These are phyloP conservation scores for Aphanomyces invadans DNA, from an alignment of 352 stramenopile genomes.

Conservation along the genomic window DNA sequence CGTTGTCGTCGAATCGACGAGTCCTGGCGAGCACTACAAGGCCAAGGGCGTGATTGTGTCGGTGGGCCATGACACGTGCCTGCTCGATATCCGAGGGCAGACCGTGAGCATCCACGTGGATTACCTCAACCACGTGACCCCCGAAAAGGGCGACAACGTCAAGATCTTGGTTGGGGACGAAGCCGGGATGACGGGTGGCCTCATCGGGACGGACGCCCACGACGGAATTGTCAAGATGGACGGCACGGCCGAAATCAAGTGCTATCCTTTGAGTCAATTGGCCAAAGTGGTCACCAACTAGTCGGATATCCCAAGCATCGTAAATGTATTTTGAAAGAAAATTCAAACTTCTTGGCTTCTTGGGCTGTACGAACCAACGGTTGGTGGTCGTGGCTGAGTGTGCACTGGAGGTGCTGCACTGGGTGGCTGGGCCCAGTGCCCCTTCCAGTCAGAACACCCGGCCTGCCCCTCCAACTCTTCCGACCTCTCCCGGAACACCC, in stretches of 20 bases:
- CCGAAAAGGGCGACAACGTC: constrained; percentile 82
- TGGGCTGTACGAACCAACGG: too few species aligned
- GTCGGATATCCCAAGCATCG: too few species aligned
- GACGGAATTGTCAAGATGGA: constrained; percentile 87
- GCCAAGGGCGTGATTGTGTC: constrained; percentile 70
- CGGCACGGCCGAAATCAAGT: constrained; percentile 84
- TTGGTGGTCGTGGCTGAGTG: too few species aligned
- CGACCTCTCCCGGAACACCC: too few species aligned
- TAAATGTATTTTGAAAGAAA: not conserved
- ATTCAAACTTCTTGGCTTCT: too few species aligned
- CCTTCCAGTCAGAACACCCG: too few species aligned
- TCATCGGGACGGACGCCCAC: constrained; percentile 80
- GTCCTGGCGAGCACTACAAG: constrained; percentile 47
- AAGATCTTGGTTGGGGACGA: constrained; percentile 82
- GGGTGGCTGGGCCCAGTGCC: too few species aligned
- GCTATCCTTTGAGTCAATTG: constrained; percentile 73
- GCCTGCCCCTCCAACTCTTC: too few species aligned
- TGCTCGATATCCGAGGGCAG: constrained; percentile 71
- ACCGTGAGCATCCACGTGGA: constrained; percentile 56
- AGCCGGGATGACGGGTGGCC: constrained; percentile 68
- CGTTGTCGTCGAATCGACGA: constrained; percentile 71
- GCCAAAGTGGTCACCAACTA: constrained; percentile 52
- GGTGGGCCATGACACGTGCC: constrained; percentile 60
- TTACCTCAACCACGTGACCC: constrained; percentile 64
- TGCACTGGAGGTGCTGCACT: too few species aligned